These are phyloP conservation scores for Fusarium nelsonii DNA, from an alignment of 2,329 filamentous ascomycete species.

Conservation along the genomic window DNA sequence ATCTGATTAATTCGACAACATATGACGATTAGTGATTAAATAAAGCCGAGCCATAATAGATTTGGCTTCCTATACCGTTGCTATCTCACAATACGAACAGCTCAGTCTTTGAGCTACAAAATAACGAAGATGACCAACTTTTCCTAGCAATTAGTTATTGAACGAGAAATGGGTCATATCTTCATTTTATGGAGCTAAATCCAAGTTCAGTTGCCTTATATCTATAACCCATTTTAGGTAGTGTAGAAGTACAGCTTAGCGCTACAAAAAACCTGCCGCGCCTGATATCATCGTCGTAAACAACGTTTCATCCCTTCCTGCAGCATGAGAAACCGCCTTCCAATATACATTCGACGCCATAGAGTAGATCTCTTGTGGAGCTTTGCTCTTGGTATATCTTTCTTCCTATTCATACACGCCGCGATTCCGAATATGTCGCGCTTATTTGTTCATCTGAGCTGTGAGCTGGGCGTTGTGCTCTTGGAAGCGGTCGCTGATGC, in stretches of 20 bases:
- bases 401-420: conserved; percentile 43
- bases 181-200: conserved; percentile 24
- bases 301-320: conserved; percentile 14
- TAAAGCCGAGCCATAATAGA: not conserved
- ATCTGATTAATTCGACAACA: conserved; percentile 23
- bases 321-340: conserved; percentile 15
- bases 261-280: conserved; percentile 31
- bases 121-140: not conserved
- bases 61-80: not conserved
- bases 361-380: conserved; percentile 10
- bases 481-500: conserved; percentile 90
- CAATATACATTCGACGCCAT: conserved; percentile 27
- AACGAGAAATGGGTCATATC: conserved; percentile 26
- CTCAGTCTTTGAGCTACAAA: not conserved
- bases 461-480: conserved; percentile 74
- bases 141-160: not conserved
- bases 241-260: conserved; percentile 46
- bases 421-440: not conserved
- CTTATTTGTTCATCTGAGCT: conserved; percentile 61
- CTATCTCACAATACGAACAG: not conserved
- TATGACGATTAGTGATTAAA: not conserved
- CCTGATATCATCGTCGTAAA: conserved; percentile 27
- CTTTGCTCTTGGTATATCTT: conserved; percentile 15
- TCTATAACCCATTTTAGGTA: conserved; percentile 36
- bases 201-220: conserved; percentile 11